Evolutionary conservation across 305 asterid genomes (phyloP), one percentile per base, ranked within the genome.

Genomic region (Andrographis paniculata): DNA sequence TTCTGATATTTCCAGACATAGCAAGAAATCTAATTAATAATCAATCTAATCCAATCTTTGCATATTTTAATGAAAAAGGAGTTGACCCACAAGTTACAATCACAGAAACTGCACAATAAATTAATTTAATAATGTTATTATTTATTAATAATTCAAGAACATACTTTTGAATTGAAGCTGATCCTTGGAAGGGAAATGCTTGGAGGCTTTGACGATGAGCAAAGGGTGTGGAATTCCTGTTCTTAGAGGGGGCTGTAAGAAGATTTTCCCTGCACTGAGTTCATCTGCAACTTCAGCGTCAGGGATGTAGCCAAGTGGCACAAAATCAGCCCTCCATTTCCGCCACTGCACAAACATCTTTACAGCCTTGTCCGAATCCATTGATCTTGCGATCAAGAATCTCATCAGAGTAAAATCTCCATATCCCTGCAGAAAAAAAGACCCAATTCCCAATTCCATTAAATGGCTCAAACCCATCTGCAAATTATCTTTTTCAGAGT

Each of bases 351-450:
- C 77, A 53, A 80, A 79, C 97, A 87, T 81, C 52, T 87, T 87
- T 8, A 94, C 72, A 37, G 94, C 95, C 54, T 84, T 84, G 0
- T 62, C 79, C 47, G 35, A 11, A 63, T 87, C 76, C 64, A 69
- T 69, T 52, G 95, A 84, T 63, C 94, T 84, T 39, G 97, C 97
- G 30, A 79, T 73, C 95, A 87, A 73, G 87, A 81, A 87, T 68
- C 94, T 79, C 72, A 56, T 56, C 61, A 84, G 62, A 17, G 81
- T 79, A n/a, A 65, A 56, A 12, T 81, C 92, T 45, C 67, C 86
- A 64, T 51, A 75, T 30, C 64, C 63, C 97, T 84, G n/a, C n/a
- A n/a, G n/a, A 71, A 9, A 9, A 9, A n/a, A 11, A 9, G 0
- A 33, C 38, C 4, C 30, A 24, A 24, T 3, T 8, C 30, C 30